Percentiles rank a stretch among this genome's conserved stretches.
Conservation (phyloP, 2,329 filamentous ascomycete genomes). For the Xenoacremonium recifei region DNA sequence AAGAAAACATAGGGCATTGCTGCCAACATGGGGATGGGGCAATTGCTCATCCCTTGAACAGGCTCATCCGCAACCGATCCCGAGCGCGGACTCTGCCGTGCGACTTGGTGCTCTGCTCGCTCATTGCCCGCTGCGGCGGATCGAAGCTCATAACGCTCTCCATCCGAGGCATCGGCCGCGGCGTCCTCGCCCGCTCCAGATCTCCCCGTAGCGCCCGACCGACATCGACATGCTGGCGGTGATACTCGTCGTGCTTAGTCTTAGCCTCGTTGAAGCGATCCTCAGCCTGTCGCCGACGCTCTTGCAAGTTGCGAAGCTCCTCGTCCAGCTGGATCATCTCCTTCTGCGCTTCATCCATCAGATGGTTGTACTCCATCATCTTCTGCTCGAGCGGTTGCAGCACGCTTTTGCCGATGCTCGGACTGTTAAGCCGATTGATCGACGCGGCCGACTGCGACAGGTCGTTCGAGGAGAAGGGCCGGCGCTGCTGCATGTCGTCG, state of each 20-base stretch:
- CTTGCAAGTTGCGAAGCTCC: slow-evolving; percentile 40
- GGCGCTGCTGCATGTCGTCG: slow-evolving; percentile 14
- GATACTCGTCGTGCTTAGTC: slow-evolving; percentile 43
- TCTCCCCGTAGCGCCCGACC: slow-evolving; percentile 42
- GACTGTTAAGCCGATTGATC: slow-evolving; percentile 44
- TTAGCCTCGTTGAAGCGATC: slow-evolving; percentile 42
- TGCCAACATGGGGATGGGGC: no score
- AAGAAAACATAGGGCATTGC: no score
- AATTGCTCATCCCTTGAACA: no score
- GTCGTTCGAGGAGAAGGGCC: slow-evolving; percentile 14
- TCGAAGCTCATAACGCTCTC: slow-evolving; percentile 23
- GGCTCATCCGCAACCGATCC: slow-evolving; percentile 19
- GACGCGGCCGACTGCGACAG: slow-evolving; percentile 16
- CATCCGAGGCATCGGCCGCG: slow-evolving; percentile 15
- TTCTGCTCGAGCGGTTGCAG: slow-evolving; percentile 45
- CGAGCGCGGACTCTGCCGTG: slow-evolving; percentile 16
- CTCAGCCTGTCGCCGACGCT: slow-evolving; percentile 40
- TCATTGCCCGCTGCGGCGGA: slow-evolving; percentile 17
- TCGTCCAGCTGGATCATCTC: slow-evolving; percentile 43
- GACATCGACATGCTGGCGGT: slow-evolving; percentile 40
- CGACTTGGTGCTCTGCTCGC: slow-evolving; percentile 18
- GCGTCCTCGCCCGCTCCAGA: slow-evolving; percentile 12
- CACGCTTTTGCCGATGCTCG: slow-evolving; percentile 41
- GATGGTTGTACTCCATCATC: slow-evolving; percentile 40
- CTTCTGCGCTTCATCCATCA: slow-evolving; percentile 41